Evolutionary conservation across 306 rosid species (phyloP), one percentile per base, ranked within the genome.

Genomic region (Ammopiptanthus mongolicus): DNA sequence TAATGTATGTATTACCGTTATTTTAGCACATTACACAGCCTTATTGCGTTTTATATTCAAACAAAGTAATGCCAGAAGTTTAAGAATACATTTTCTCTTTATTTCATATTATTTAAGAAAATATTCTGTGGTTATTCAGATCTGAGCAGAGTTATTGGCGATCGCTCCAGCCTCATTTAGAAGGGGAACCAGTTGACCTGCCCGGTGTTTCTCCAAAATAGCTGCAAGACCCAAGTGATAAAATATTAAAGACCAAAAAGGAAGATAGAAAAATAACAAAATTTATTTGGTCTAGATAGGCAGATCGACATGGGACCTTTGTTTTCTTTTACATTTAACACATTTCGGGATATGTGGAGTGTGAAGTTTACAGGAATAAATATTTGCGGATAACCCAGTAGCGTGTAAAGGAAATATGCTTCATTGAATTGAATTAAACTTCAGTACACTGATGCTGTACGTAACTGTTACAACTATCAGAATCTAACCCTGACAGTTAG

Each of bases 141-240:
- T 79, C 80, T 81, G 82, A 62, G 89, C 86, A 68, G 89, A 47
- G 69, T 80, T 69, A 37, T 58, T 85, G 67, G 86, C 81, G 1
- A 87, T 82, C 1, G 96, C 95, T 71, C 95, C 95, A 75, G 90
- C 91, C 25, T 81, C 88, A 42, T 28, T 77, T 66, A 93, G 98
- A 83, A 93, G 92, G 3, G 89, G 86, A 76, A 85, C 65, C 48
- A 93, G 85, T 84, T 81, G 91, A 47, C 90, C 88, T 3, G 82
- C 75, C 37, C 78, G 53, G 58, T 93, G 78, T 87, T 79, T 86
- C 87, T 78, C 88, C 42, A 88, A n/a, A 67, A 86, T 79, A 73
- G 78, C 98, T 93, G 92, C 82, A 83, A 79, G 5, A 74, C 39
- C 22, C 33, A 59, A 25, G 41, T 28, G 28, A 3, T 41, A 69